phyloP scores from a whole-genome alignment of 2,329 filamentous ascomycete genomes.

The Sclerotinia minor region DNA sequence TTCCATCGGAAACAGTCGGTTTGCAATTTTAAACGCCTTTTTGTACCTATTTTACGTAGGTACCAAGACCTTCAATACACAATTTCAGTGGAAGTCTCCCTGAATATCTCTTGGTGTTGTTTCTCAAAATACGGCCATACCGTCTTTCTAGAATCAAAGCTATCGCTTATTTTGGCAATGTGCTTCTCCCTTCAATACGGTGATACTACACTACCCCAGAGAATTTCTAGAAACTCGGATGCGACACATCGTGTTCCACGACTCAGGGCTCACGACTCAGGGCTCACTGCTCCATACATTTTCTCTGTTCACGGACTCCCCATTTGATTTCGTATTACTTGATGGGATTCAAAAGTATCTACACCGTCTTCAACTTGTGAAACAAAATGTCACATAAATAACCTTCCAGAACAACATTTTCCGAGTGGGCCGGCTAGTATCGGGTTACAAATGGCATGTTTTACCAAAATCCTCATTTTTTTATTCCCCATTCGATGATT shows the following conservation, averaged over 20 bases:
- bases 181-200: not conserved
- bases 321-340: slow-evolving; percentile 8
- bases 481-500: not conserved
- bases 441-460: slow-evolving; percentile 7
- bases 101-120: not conserved
- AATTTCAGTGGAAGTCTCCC: slow-evolving; percentile 14
- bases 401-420: too few relatives aligned
- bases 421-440: not conserved
- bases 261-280: not conserved
- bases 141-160: not conserved
- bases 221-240: not conserved
- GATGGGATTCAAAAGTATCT: not conserved
- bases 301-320: not conserved
- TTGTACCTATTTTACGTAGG: not conserved
- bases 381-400: not conserved
- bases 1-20: slow-evolving; percentile 2
- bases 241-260: not conserved
- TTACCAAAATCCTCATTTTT: not conserved
- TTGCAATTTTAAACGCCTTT: not conserved
- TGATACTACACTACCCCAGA: not conserved
- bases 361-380: not conserved
- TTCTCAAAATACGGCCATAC: not conserved
- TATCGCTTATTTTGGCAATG: not conserved
- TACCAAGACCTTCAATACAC: slow-evolving; percentile 1
- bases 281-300: not conserved